Conservation (phyloP, 345 rosid genomes). For the Aurinia saxatilis region DNA sequence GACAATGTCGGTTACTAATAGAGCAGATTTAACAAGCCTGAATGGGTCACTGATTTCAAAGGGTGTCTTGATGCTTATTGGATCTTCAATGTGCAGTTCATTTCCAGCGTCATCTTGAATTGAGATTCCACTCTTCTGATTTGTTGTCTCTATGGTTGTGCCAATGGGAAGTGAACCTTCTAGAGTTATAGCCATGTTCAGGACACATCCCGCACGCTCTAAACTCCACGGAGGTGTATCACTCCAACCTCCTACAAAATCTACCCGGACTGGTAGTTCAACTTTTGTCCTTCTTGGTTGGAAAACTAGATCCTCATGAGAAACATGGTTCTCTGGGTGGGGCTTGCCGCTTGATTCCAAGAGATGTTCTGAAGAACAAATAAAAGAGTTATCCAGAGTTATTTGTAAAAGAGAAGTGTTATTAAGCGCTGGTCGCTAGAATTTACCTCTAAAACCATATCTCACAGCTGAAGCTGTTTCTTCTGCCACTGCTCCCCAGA, state of each 20-base stretch:
- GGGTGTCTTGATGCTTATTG: conserved; percentile 49
- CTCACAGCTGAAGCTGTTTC: conserved; percentile 95
- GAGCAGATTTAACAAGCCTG: conserved; percentile 84
- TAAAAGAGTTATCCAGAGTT: conserved; percentile 7
- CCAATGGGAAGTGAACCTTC: conserved; percentile 89
- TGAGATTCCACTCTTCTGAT: conserved; percentile 41
- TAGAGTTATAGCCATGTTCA: conserved; percentile 82
- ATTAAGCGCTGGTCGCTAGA: background rate
- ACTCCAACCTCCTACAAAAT: conserved; percentile 98
- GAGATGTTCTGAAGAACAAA: conserved; percentile 47
- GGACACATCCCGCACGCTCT: conserved; percentile 93
- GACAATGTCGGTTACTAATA: conserved; percentile 66
- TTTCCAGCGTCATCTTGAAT: conserved; percentile 73
- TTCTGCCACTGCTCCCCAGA: conserved; percentile 92
- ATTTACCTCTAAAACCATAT: conserved; percentile 81
- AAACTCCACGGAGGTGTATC: conserved; percentile 99
- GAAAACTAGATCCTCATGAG: conserved; percentile 26
- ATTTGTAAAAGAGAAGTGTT: background rate
- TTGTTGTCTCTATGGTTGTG: conserved; percentile 62
- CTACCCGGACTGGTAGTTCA: conserved; percentile 88
- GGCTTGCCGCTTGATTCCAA: conserved; percentile 36
- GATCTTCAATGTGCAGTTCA: conserved; percentile 43
- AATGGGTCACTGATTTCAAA: conserved; percentile 61
- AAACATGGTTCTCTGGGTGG: conserved; percentile 20
- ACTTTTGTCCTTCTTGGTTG: conserved; percentile 48